phyloP scores from a whole-genome alignment of 1,284 basidiomycete species.

The Papiliotrema fonsecae region DNA sequence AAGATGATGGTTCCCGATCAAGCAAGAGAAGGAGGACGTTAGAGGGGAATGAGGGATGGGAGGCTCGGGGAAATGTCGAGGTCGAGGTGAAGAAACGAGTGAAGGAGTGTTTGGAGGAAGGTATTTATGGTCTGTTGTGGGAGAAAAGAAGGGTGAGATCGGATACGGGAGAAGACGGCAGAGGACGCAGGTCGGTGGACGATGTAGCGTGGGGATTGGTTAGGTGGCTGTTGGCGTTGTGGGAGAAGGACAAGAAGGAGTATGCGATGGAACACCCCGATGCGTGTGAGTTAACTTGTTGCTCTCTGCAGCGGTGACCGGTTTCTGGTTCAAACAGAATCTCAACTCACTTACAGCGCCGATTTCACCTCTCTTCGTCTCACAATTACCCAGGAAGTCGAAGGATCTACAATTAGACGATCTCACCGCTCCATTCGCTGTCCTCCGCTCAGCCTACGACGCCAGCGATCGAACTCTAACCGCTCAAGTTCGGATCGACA shows the following conservation, averaged over 20 bases:
- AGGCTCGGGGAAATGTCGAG: slow-evolving; percentile 6
- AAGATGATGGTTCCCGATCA: background rate
- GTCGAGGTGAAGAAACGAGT: background rate
- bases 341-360: too few species aligned
- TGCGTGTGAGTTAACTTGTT: slow-evolving; percentile 9
- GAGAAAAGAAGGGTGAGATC: too few species aligned
- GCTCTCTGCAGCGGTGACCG: too few species aligned
- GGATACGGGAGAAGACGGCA: too few species aligned
- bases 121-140: slow-evolving; percentile 28
- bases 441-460: slow-evolving; percentile 15
- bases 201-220: slow-evolving; percentile 28
- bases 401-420: slow-evolving; percentile 18
- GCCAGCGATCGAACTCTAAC: too few species aligned
- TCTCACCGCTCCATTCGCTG: slow-evolving; percentile 10
- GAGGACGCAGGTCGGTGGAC: slow-evolving; percentile 7
- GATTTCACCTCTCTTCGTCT: slow-evolving; percentile 20
- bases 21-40: background rate
- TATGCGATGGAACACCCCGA: background rate
- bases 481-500: too few species aligned
- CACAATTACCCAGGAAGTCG: slow-evolving; percentile 20
- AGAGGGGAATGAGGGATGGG: slow-evolving; percentile 4
- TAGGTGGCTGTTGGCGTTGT: slow-evolving; percentile 26
- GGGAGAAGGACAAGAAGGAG: slow-evolving; percentile 22
- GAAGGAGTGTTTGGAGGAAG: slow-evolving; percentile 10
- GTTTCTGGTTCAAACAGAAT: too few species aligned